Evolutionary conservation across 805 yeast genomes (phyloP).

Genomic region (Metschnikowia drakensbergensis): DNA sequence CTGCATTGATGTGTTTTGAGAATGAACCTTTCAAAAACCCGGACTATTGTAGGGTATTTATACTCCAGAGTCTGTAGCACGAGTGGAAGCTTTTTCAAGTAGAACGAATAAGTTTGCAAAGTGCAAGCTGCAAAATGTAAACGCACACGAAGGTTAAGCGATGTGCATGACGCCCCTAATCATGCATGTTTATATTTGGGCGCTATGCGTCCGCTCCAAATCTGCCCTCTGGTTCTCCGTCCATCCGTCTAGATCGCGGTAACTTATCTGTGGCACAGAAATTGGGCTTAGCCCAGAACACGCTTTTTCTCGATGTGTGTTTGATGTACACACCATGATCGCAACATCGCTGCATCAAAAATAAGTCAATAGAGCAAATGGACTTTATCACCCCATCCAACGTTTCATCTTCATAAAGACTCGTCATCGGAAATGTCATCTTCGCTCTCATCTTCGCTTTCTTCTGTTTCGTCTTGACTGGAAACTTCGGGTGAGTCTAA

Average conservation of each 20-base stretch:
- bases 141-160: background rate
- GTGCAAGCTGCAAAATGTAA: background rate
- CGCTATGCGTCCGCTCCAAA: constrained; percentile 1
- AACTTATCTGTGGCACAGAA: background rate
- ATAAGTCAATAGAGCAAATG: too few relatives aligned
- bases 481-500: too few relatives aligned
- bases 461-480: constrained; percentile 26
- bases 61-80: background rate
- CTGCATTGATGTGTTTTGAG: constrained; percentile 1
- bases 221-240: background rate
- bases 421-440: constrained; percentile 14
- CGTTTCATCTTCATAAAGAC: background rate
- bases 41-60: background rate
- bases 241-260: background rate
- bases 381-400: too few relatives aligned
- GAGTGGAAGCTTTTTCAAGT: background rate
- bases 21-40: background rate
- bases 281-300: background rate
- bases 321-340: background rate
- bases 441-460: constrained; percentile 24
- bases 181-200: background rate
- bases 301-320: background rate
- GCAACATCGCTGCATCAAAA: background rate
- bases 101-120: background rate
- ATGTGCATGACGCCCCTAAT: background rate